A percentile compares a stretch with the other conserved stretches of the same genome.
phyloP scores from a whole-genome alignment of 2,329 filamentous ascomycete species.

The Aspergillus sp. region DNA sequence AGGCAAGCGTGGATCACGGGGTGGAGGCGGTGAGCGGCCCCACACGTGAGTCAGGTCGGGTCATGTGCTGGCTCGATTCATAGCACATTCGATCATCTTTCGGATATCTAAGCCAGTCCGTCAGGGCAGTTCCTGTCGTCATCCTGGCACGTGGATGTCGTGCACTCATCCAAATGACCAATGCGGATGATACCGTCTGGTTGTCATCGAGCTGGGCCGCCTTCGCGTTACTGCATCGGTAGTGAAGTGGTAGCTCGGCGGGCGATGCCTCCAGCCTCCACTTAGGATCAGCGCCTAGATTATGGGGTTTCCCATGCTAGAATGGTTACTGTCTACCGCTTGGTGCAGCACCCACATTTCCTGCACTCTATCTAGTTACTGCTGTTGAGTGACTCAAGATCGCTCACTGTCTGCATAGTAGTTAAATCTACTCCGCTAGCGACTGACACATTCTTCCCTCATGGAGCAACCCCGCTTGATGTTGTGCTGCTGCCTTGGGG shows the following conservation, averaged over 20 bases:
- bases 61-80: not conserved
- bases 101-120: not conserved
- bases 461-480: not conserved
- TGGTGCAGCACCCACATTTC: not conserved
- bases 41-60: conserved; percentile 19
- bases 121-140: not conserved
- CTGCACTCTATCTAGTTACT: not conserved
- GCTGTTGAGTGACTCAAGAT: not conserved
- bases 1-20: conserved; percentile 22
- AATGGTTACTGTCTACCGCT: not conserved
- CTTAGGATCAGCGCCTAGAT: conserved; percentile 21
- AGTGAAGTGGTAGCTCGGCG: not conserved
- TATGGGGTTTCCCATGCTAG: not conserved
- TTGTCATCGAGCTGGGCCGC: conserved; percentile 1
- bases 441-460: not conserved
- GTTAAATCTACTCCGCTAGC: not conserved
- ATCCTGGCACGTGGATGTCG: conserved; percentile 12
- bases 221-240: not conserved
- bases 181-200: conserved; percentile 12
- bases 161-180: conserved; percentile 8
- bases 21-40: conserved; percentile 29
- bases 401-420: not conserved
- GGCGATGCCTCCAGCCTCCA: conserved; percentile 16
- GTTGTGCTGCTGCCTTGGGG: not conserved
- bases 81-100: not conserved